phyloP scores from a whole-genome alignment of 2,329 filamentous ascomycete species.

The Aureobasidium sp. region DNA sequence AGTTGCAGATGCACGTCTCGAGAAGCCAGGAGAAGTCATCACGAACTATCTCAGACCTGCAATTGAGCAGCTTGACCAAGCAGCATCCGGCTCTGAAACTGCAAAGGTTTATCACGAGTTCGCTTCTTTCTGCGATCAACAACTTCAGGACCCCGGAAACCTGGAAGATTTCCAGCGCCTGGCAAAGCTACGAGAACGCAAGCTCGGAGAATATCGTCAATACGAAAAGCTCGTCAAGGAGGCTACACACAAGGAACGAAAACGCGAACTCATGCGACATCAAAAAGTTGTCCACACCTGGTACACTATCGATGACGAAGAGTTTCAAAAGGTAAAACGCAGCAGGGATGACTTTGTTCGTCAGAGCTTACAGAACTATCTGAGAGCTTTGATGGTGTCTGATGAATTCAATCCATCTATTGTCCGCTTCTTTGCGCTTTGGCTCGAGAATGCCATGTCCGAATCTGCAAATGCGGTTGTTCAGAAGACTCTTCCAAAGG shows the following conservation, averaged over 20 bases:
- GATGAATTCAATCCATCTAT: constrained; percentile 86
- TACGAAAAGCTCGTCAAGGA: constrained; percentile 78
- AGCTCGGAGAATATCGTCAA: constrained; percentile 42
- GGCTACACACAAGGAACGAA: constrained; percentile 46
- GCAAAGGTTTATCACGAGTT: constrained; percentile 92
- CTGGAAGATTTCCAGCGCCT: constrained; percentile 79
- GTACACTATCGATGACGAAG: constrained; percentile 83
- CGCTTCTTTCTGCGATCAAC: constrained; percentile 88
- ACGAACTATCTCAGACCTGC: constrained; percentile 78
- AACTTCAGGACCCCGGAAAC: constrained; percentile 78
- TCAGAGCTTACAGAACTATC: constrained; percentile 86
- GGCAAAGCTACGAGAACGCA: constrained; percentile 55
- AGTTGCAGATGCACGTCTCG: constrained; percentile 79
- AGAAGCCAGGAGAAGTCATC: constrained; percentile 86
- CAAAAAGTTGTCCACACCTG: constrained; percentile 69
- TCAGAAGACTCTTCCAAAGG: constrained; percentile 58
- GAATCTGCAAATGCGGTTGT: constrained; percentile 72
- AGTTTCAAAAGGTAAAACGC: constrained; percentile 70
- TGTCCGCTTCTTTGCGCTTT: constrained; percentile 85
- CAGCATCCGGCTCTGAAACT: constrained; percentile 62
- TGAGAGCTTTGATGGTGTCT: constrained; percentile 74
- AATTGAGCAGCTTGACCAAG: constrained; percentile 68
- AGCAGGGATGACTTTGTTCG: constrained; percentile 78
- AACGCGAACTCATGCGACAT: constrained; percentile 30
- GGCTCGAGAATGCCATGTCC: constrained; percentile 80